Evolutionary conservation across 257 asterid genomes (phyloP), one percentile per base, ranked within the genome.

Genomic region (Marsdenia floribunda): DNA sequence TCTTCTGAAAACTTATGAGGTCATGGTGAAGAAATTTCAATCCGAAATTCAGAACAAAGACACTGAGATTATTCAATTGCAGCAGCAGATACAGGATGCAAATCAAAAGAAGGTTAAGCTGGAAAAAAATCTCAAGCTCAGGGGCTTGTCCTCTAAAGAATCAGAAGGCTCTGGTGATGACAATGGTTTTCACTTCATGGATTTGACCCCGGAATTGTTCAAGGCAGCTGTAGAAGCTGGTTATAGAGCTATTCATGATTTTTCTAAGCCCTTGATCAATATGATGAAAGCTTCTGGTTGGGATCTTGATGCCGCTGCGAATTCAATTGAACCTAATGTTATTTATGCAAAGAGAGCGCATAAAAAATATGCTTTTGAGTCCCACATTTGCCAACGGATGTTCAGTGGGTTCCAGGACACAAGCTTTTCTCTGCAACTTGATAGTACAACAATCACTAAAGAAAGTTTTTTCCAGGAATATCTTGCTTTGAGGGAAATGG

Each of bases 221-320:
- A 89, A 79, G 73, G 78, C 89, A 54, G 88, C 96, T 3, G 98
- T 89, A 61, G 93, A 90, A 86, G 86, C 87, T 83, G 92, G 98
- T 78, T 95, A 84, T 68, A 82, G 79, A 75, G 93, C 98, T 79
- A 90, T 95, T 80, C 99, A 95, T 24, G 98, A 92, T 78, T 95
- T 95, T 72, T 95, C 99, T 70, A 95, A 95, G 84, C 99, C 99
- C 18, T 78, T 95, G 73, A 95, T 95, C 85, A 95, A 92, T 83
- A 90, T 95, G 99, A 92, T 95, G 99, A 95, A 95, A 84, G 99
- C 98, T 46, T 96, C 98, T 75, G 99, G 96, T 38, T 95, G 99
- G 99, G 99, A 95, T 84, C 97, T 95, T 72, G 99, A 95, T 82
- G 88, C 93, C 11, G 98, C 99, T 7, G 98, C 99, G 53, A 83